A percentile compares a stretch with the other conserved stretches of the same genome.
Conservation (phyloP, 805 yeast species). For the Suhomyces sp. region DNA sequence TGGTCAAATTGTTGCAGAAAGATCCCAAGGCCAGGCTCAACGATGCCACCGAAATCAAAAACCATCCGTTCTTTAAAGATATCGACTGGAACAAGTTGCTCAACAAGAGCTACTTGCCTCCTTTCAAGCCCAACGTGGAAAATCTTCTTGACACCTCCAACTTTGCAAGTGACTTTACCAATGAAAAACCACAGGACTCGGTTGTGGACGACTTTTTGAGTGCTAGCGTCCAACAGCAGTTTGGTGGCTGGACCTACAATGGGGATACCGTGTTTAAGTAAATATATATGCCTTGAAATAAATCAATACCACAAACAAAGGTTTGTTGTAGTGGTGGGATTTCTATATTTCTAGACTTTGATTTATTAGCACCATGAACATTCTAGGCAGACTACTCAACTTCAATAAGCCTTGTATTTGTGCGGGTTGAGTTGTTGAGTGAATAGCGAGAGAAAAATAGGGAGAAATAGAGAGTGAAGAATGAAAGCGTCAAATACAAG, state of each 20-base stretch:
- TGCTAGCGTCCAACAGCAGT: slow-evolving; percentile 94
- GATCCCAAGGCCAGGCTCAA: slow-evolving; percentile 79
- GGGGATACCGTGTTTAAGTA: slow-evolving; percentile 45
- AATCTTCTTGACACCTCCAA: slow-evolving; percentile 88
- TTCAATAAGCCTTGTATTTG: too few species aligned
- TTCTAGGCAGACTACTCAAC: too few species aligned
- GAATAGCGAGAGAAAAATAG: too few species aligned
- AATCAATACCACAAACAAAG: too few species aligned
- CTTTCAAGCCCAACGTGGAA: slow-evolving; percentile 88
- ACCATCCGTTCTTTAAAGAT: slow-evolving; percentile 81
- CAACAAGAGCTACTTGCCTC: slow-evolving; percentile 89
- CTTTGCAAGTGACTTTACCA: slow-evolving; percentile 89
- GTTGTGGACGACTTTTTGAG: slow-evolving; percentile 90
- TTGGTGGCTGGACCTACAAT: slow-evolving; percentile 98
- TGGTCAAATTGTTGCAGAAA: slow-evolving; percentile 71
- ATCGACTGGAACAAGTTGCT: slow-evolving; percentile 85
- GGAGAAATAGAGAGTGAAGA: too few species aligned
- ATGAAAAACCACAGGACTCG: slow-evolving; percentile 89
- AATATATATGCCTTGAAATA: neutral
- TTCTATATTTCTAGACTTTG: too few species aligned
- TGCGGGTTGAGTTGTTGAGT: too few species aligned
- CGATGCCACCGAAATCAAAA: slow-evolving; percentile 82
- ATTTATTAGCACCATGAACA: too few species aligned
- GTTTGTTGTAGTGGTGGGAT: too few species aligned
- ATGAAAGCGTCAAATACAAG: too few species aligned